Base-by-base conservation (phyloP, 768 basidiomycete genomes). In the Xerocomus spinulosus region DNA sequence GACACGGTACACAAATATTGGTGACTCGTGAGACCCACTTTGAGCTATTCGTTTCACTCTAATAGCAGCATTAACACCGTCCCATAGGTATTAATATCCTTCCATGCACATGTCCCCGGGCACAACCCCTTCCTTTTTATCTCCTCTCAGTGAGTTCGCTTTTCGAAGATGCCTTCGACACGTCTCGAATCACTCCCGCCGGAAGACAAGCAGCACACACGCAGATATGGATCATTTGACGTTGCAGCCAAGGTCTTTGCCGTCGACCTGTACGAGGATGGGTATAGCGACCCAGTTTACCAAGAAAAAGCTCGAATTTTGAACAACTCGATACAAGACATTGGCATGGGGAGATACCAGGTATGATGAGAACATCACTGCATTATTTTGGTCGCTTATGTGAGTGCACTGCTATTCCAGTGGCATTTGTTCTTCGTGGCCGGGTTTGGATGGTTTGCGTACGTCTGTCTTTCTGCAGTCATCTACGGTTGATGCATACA, bases 301-400 rank as follows among this genome's bases (percentile, higher is more conserved):
- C 69, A 68, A 42, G 74, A 71, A 1, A 79, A 79, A 54, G 77
- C 78, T 2, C 63, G 64, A 21, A 57, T 78, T 26, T 48, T 80
- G 46, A 77, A 75, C 39, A 63, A 65, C 33, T 70, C 74, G 4
- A 68, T 80, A 36, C 75, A 77, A 56, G 73, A 76, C 28, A 76
- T 80, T 17, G 78, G 78, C 2, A 80, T 80, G 76, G 79, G 78
- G 6, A 73, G 62, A 51, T 80, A 80, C 50, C 79, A 79, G 70
- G 76, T 73, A 40, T 15, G 32, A 6, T 24, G n/a, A 0, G n/a
- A 24, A 24, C 8, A 3, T 2, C 8, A 3, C 4, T 15, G 20
- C 2, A 28, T 23, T 25, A 4, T 32, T 9, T 14, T 13, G 13
- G 8, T 41, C 30, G 40, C 32, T 37, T 18, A 35, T 15, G 5